Percentiles rank a stretch among this genome's conserved stretches.
Evolutionary conservation across 495 filamentous ascomycete genomes (phyloP).

Genomic region (Pseudomonodictys pantanalensis): DNA sequence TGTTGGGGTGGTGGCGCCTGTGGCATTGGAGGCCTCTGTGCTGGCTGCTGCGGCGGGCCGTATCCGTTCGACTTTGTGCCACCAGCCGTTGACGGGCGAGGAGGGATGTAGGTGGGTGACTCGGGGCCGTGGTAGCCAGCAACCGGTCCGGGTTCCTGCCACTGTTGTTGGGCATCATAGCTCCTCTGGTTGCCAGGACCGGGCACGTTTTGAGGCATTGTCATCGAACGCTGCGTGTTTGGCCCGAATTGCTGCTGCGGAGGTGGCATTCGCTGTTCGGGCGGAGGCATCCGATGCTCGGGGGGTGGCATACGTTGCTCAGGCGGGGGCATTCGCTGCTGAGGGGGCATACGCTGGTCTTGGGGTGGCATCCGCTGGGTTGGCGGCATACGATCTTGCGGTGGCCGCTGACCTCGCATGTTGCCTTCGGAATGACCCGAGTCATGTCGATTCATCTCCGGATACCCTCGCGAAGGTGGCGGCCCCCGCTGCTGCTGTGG

Average conservation of each 20-base stretch:
- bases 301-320: not conserved
- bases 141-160: conserved; percentile 38
- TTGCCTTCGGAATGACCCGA: conserved; percentile 27
- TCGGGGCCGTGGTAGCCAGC: conserved; percentile 39
- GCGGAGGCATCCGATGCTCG: conserved; percentile 14
- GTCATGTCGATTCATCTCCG: conserved; percentile 28
- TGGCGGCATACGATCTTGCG: conserved; percentile 3
- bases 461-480: conserved; percentile 10
- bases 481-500: conserved; percentile 15
- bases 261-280: conserved; percentile 13
- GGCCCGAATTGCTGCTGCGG: conserved; percentile 24
- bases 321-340: too few species aligned
- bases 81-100: conserved; percentile 51
- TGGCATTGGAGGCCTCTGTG: conserved; percentile 40
- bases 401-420: conserved; percentile 16
- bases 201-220: conserved; percentile 26
- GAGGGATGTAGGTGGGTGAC: conserved; percentile 39
- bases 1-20: conserved; percentile 14
- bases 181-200: not conserved
- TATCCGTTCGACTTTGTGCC: conserved; percentile 37
- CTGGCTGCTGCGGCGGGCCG: conserved; percentile 11
- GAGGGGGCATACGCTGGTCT: too few species aligned
- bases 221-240: conserved; percentile 30
- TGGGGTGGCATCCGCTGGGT: conserved; percentile 15
- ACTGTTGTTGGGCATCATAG: conserved; percentile 17